Evolutionary conservation across 2,329 filamentous ascomycete species (phyloP).

Genomic region (Hirsutella minnesotensis): DNA sequence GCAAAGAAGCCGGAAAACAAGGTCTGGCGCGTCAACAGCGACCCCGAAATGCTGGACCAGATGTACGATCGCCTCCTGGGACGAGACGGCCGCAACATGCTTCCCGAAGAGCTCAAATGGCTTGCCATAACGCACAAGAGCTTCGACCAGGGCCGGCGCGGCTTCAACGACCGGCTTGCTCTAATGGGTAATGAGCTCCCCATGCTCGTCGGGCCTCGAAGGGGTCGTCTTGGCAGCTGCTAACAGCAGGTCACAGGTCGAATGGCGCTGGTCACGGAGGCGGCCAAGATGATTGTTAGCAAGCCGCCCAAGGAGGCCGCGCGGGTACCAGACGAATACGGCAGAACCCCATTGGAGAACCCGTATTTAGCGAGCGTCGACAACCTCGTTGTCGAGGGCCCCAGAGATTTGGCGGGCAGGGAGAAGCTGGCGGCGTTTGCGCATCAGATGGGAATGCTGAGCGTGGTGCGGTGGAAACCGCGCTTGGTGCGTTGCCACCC

Average conservation of each 20-base stretch:
- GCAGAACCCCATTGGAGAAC: conserved; percentile 57
- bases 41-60: conserved; percentile 60
- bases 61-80: conserved; percentile 73
- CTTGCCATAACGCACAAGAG: conserved; percentile 95
- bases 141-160: conserved; percentile 87
- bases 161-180: conserved; percentile 89
- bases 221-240: background rate
- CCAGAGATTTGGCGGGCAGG: conserved; percentile 50
- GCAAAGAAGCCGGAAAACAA: conserved; percentile 40
- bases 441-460: conserved; percentile 54
- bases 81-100: conserved; percentile 54
- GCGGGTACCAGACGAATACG: conserved; percentile 31
- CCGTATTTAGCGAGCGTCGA: conserved; percentile 60
- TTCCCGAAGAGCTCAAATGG: conserved; percentile 93
- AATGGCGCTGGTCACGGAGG: conserved; percentile 25
- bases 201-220: too few relatives aligned
- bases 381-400: conserved; percentile 52
- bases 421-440: conserved; percentile 58
- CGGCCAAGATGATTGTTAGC: conserved; percentile 25
- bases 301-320: conserved; percentile 15
- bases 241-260: conserved; percentile 14
- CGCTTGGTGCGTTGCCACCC: conserved; percentile 48
- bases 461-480: conserved; percentile 82
- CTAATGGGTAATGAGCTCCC: conserved; percentile 57
- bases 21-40: conserved; percentile 60